Percentiles rank a stretch among this genome's conserved stretches.
Evolutionary conservation across 345 rosid genomes (phyloP).

Genomic region (Nephelium lappaceum): DNA sequence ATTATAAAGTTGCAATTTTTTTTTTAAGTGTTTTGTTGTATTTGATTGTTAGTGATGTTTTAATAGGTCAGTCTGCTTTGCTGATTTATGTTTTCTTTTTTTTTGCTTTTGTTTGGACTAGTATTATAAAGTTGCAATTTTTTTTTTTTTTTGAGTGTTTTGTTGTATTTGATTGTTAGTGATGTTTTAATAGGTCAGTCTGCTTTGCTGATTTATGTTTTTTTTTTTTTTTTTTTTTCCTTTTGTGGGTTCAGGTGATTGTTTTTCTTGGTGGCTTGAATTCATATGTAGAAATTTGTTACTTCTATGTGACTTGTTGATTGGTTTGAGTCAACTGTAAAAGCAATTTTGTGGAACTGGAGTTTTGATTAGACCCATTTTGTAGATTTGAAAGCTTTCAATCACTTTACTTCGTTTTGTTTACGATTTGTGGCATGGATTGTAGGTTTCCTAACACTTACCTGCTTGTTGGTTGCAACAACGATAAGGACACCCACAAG

Average conservation of each 20-base stretch:
- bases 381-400: background rate
- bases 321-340: background rate
- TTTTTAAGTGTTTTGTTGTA: no score
- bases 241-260: no score
- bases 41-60: background rate
- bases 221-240: background rate
- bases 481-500: conserved; percentile 60
- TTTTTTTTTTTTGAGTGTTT: no score
- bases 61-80: background rate
- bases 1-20: background rate
- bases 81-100: background rate
- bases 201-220: background rate
- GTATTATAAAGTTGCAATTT: background rate
- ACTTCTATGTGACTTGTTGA: background rate
- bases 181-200: background rate
- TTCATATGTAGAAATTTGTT: background rate
- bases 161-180: background rate
- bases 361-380: background rate
- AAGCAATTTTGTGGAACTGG: background rate
- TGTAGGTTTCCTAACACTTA: conserved; percentile 66
- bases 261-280: no score
- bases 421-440: background rate
- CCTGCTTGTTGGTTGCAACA: conserved; percentile 69
- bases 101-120: background rate
- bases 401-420: background rate